Base-by-base conservation (phyloP, 1,139 yeast genomes). In the Candida labiduridarum region DNA sequence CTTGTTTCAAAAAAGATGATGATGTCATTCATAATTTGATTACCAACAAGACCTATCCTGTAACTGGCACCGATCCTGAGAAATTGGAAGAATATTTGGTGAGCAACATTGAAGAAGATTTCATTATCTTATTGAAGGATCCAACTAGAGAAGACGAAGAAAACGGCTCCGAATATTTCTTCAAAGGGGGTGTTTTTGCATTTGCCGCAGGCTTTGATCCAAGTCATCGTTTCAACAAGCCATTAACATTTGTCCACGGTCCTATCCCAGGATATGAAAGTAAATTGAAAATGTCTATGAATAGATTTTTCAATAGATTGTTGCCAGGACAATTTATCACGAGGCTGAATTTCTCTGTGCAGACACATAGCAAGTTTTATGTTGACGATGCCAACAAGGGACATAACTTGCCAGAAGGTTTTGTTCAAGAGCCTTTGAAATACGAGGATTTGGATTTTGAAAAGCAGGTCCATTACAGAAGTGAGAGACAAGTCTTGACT, bases 131-230 rank as follows among this genome's bases (percentile, higher is more conserved):
- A 55, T 63, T 80, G 53, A 80, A 78, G 51, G 87, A 85, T 59
- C 74, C 76, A 1, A 43, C 58, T 1, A 59, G 66, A 35, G 67
- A 65, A 10, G 60, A 68, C 12, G 73, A 69, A 38, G 75, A 72
- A 12, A 78, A 76, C 41, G 77, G 78, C 0, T 72, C 74, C 10
- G 89, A 87, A 64, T 87, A 85, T 63, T 75, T 76, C 51, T 74
- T 85, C 60, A 78, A 86, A 53, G 87, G 82, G 0, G 89, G 89
- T 0, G 71, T 82, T 0, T 80, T 85, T 61, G 84, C 84, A 2
- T 87, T 85, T 68, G 91, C 95, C 0, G 85, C 88, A 2, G 95
- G 94, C 0, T 88, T 88, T 63, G 79, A 84, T 56, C 94, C 92
- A 2, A 60, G 64, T 7, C 76, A 71, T 38, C 77, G 86, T 51